These are phyloP conservation scores for Echeveria elegans DNA, from an alignment of 164 flowering plant species.

Conservation along the genomic window DNA sequence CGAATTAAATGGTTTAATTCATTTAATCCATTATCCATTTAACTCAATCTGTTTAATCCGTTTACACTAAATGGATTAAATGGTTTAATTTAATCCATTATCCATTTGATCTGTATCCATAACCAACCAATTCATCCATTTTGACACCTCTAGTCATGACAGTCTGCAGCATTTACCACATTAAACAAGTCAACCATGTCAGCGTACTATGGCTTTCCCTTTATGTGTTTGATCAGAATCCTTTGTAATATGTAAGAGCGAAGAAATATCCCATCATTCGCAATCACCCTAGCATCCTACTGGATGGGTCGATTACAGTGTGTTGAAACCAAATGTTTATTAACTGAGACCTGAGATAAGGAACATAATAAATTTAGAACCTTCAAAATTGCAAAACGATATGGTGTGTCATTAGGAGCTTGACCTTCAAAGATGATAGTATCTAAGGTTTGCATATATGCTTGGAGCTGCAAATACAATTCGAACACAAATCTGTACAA, in stretches of 20 bases:
- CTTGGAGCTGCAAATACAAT: constrained; percentile 68
- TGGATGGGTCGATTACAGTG: too few species aligned
- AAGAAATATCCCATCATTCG: constrained; percentile 75
- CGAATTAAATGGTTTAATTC: too few species aligned
- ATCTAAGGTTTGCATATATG: constrained; percentile 87
- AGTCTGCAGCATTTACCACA: constrained; percentile 51
- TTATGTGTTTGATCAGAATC: constrained; percentile 71
- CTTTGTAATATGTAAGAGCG: constrained; percentile 79
- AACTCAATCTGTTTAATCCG: too few species aligned
- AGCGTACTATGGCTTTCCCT: constrained; percentile 69
- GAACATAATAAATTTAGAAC: too few species aligned
- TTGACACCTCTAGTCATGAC: too few species aligned
- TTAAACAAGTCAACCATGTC: constrained; percentile 84
- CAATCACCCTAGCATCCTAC: constrained; percentile 81
- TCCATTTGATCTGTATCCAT: too few species aligned
- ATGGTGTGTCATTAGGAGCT: constrained; percentile 82
- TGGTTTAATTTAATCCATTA: too few species aligned
- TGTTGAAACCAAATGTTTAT: too few species aligned
- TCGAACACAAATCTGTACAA: not conserved
- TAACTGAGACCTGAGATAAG: too few species aligned
- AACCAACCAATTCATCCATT: too few species aligned
- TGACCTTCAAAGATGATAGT: constrained; percentile 82
- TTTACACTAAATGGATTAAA: too few species aligned
- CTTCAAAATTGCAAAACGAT: constrained; percentile 80
- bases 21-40: too few species aligned